These are phyloP conservation scores for Pisolithus orientalis DNA, from an alignment of 768 basidiomycete genomes.

Conservation along the genomic window DNA sequence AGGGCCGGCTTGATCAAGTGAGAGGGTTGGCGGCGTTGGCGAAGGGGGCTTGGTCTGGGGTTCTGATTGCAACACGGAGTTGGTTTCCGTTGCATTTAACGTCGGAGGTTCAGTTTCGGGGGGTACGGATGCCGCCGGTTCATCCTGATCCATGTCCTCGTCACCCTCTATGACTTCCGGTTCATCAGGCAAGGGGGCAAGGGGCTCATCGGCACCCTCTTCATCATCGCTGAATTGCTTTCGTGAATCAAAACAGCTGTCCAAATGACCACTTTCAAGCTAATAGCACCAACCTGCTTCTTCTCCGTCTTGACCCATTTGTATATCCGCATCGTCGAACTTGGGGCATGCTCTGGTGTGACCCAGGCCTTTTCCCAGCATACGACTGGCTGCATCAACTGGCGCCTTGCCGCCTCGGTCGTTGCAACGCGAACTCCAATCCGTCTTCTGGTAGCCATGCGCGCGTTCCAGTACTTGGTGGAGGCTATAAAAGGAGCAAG, in stretches of 20 bases:
- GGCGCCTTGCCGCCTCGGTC: constrained; percentile 74
- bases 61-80: constrained; percentile 37
- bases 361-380: constrained; percentile 82
- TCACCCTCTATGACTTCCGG: constrained; percentile 70
- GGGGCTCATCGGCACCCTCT: constrained; percentile 69
- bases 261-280: not conserved
- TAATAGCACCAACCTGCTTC: constrained; percentile 49
- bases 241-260: constrained; percentile 2
- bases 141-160: constrained; percentile 72
- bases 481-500: too few relatives aligned
- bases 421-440: constrained; percentile 73
- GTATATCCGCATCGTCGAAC: constrained; percentile 57
- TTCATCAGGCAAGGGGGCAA: constrained; percentile 75
- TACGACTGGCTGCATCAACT: constrained; percentile 85
- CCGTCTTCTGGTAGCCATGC: constrained; percentile 68
- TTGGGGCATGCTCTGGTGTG: constrained; percentile 48
- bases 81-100: constrained; percentile 33
- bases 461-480: not conserved
- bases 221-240: constrained; percentile 90
- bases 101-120: constrained; percentile 29
- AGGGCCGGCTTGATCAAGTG: constrained; percentile 45
- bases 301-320: constrained; percentile 82
- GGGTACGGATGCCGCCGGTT: constrained; percentile 36
- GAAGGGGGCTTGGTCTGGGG: constrained; percentile 42
- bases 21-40: constrained; percentile 42